A percentile compares a stretch with the other conserved stretches of the same genome.
Evolutionary conservation across 495 filamentous ascomycete species (phyloP).

Genomic region (Collariella sp.): DNA sequence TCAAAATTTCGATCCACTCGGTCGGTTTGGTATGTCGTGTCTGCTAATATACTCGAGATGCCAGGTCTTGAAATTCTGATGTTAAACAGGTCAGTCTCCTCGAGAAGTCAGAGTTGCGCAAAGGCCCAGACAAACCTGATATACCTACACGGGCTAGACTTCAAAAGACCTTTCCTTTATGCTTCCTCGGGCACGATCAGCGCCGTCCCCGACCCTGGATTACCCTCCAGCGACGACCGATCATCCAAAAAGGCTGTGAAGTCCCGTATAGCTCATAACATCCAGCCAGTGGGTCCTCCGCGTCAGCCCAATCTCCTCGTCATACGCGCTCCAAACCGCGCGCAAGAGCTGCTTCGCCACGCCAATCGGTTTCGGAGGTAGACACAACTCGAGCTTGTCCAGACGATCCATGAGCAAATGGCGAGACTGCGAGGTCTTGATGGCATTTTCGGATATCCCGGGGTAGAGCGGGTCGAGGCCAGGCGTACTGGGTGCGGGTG

Average conservation of each 20-base stretch:
- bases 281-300: conserved; percentile 30
- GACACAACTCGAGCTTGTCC: conserved; percentile 21
- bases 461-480: not conserved
- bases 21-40: too few relatives aligned
- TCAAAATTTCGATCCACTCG: too few relatives aligned
- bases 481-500: not conserved
- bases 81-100: too few relatives aligned
- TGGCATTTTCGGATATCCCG: conserved; percentile 9
- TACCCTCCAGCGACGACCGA: not conserved
- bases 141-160: too few relatives aligned
- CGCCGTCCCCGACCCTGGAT: too few relatives aligned
- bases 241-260: conserved; percentile 29
- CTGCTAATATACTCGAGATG: too few relatives aligned
- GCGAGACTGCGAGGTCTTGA: conserved; percentile 23
- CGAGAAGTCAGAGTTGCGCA: too few relatives aligned
- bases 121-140: too few relatives aligned
- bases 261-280: conserved; percentile 26
- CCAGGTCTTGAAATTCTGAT: too few relatives aligned
- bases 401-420: conserved; percentile 22
- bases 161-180: too few relatives aligned
- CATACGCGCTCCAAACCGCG: conserved; percentile 28
- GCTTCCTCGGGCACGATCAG: too few relatives aligned
- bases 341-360: conserved; percentile 28
- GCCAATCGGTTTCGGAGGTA: conserved; percentile 28
- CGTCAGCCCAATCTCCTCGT: conserved; percentile 22